These are phyloP conservation scores for Coniella lustricola DNA, from an alignment of 2,329 filamentous ascomycete species.

Conservation along the genomic window DNA sequence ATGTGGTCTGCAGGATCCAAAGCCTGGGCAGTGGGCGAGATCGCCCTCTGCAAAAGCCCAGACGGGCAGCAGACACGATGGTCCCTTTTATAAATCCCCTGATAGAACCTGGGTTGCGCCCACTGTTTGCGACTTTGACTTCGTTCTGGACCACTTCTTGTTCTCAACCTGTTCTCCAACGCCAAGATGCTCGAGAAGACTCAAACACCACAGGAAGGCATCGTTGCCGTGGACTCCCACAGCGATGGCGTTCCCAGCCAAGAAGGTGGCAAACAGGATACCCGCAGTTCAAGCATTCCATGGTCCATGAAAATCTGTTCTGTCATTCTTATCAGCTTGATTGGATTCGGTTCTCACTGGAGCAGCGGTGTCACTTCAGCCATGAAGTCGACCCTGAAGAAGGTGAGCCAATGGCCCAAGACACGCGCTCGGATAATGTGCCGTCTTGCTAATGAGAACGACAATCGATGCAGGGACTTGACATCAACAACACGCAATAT, in stretches of 20 bases:
- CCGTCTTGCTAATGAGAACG: background rate
- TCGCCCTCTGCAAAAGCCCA: background rate
- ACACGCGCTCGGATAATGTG: fast-evolving
- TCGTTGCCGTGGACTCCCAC: background rate
- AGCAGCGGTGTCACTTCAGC: constrained; percentile 53
- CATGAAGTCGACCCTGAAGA: constrained; percentile 55
- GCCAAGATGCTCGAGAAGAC: constrained; percentile 1
- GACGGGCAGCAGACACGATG: too few species aligned
- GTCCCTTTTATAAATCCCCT: too few species aligned
- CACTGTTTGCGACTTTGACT: background rate
- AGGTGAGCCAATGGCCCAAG: constrained; percentile 23
- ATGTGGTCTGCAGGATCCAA: background rate
- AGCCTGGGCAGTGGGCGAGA: background rate
- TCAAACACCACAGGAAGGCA: background rate
- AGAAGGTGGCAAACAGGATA: background rate
- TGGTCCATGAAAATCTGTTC: constrained; percentile 28
- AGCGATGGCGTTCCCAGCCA: background rate
- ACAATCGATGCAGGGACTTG: constrained; percentile 35
- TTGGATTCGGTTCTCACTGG: constrained; percentile 55
- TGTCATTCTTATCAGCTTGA: constrained; percentile 43
- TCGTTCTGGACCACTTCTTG: background rate
- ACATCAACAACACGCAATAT: constrained; percentile 54
- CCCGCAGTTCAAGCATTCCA: constrained; percentile 17
- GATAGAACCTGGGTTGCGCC: background rate
- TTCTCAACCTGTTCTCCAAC: background rate